These are phyloP conservation scores for Blastocystis sp. DNA, from an alignment of 352 stramenopile species.

Conservation along the genomic window DNA sequence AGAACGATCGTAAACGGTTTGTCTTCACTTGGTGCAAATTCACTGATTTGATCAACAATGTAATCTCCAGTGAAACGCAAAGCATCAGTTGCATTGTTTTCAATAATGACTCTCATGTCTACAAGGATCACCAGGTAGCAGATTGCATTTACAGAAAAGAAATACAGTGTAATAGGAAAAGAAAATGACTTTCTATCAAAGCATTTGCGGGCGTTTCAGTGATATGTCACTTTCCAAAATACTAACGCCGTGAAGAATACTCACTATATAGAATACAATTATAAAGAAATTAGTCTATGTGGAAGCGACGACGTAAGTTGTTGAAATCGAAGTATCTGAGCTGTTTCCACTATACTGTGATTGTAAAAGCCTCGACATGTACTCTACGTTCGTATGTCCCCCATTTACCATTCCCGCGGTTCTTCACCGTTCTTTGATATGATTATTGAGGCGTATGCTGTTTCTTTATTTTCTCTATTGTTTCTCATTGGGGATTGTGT, in stretches of 20 bases:
- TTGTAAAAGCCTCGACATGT: no score
- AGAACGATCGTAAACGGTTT: slow-evolving; percentile 52
- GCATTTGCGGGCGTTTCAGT: not conserved
- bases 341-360: no score
- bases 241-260: no score
- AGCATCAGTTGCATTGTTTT: slow-evolving; percentile 42
- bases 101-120: slow-evolving; percentile 63
- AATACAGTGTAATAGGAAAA: slow-evolving; percentile 21
- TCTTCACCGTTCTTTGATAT: no score
- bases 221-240: not conserved
- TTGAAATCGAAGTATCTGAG: no score
- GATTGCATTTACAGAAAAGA: slow-evolving; percentile 6
- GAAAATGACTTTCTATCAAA: not conserved
- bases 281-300: no score
- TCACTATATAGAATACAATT: no score
- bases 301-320: no score
- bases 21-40: not conserved
- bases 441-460: no score
- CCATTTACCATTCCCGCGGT: no score
- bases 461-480: no score
- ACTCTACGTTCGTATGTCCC: no score
- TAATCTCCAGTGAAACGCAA: slow-evolving; percentile 54
- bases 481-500: not conserved
- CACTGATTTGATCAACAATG: slow-evolving; percentile 59
- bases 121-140: not conserved